phyloP scores from a whole-genome alignment of 2,329 filamentous ascomycete genomes.

The Aspergillus unguis region DNA sequence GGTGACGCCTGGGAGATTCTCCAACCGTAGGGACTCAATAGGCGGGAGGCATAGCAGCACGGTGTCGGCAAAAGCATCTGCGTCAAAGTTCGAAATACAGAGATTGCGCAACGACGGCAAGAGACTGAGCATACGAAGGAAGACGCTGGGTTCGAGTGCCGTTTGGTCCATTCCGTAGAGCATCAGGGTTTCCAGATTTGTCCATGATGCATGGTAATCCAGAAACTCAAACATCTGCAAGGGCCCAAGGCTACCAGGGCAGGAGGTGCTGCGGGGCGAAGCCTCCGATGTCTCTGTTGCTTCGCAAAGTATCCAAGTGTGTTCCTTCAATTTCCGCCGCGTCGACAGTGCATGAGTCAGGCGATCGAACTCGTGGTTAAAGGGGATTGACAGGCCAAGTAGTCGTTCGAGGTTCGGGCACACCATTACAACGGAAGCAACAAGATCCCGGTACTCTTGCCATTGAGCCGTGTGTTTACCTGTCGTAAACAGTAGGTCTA shows the following conservation, averaged over 20 bases:
- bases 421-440: conserved; percentile 57
- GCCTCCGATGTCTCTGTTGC: conserved; percentile 39
- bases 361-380: conserved; percentile 53
- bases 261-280: conserved; percentile 35
- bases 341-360: conserved; percentile 56
- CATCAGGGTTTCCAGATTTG: conserved; percentile 52
- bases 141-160: conserved; percentile 52
- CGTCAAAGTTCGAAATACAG: conserved; percentile 53
- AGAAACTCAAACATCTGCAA: conserved; percentile 53
- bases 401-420: conserved; percentile 57
- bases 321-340: conserved; percentile 52
- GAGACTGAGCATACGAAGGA: conserved; percentile 52
- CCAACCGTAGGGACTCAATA: conserved; percentile 53
- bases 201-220: conserved; percentile 52
- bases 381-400: conserved; percentile 52
- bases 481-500: conserved; percentile 42
- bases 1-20: conserved; percentile 54
- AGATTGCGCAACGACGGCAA: conserved; percentile 54
- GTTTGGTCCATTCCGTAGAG: conserved; percentile 47
- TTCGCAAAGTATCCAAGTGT: conserved; percentile 55
- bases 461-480: conserved; percentile 40
- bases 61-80: conserved; percentile 54
- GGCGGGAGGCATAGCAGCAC: conserved; percentile 53
- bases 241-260: conserved; percentile 47
- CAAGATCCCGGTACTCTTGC: conserved; percentile 50